Conservation (phyloP, 805 yeast genomes). For the Jamesozyma lodderae region DNA sequence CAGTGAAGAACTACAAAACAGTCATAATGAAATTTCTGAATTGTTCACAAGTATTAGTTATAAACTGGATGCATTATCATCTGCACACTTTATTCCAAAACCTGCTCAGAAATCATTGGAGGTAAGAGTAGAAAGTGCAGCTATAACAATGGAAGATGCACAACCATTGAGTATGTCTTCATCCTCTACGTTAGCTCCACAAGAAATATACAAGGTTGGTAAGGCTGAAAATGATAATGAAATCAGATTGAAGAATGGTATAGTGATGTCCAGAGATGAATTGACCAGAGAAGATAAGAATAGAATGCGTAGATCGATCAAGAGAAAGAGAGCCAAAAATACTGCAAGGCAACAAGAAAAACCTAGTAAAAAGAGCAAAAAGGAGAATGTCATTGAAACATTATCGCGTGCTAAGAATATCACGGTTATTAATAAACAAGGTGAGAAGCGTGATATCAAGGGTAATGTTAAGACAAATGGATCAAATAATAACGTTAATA, state of each 20-base stretch:
- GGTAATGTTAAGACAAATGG: constrained; percentile 47
- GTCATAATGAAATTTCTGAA: constrained; percentile 70
- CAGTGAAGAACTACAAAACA: constrained; percentile 55
- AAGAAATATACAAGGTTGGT: constrained; percentile 64
- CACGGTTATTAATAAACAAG: constrained; percentile 67
- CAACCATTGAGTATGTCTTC: constrained; percentile 79
- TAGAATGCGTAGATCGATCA: constrained; percentile 75
- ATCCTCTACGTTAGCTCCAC: constrained; percentile 82
- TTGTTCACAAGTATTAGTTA: constrained; percentile 54
- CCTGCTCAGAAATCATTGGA: constrained; percentile 74
- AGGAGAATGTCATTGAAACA: constrained; percentile 58
- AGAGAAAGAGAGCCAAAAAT: constrained; percentile 62
- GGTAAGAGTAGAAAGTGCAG: constrained; percentile 72
- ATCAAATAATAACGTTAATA: constrained; percentile 1
- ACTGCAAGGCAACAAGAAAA: constrained; percentile 27
- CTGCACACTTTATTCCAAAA: constrained; percentile 92
- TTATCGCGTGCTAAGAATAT: constrained; percentile 65
- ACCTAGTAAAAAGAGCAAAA: constrained; percentile 41
- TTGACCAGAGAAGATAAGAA: constrained; percentile 77
- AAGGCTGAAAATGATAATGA: constrained; percentile 45
- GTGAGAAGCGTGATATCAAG: constrained; percentile 61
- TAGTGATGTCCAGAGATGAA: constrained; percentile 73
- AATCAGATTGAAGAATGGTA: constrained; percentile 65
- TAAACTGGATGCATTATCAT: constrained; percentile 77
- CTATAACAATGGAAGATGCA: constrained; percentile 90